Percentiles rank a stretch among this genome's conserved stretches.
Evolutionary conservation across 1,284 basidiomycete species (phyloP).

Genomic region (Fomitiporia mediterranea): DNA sequence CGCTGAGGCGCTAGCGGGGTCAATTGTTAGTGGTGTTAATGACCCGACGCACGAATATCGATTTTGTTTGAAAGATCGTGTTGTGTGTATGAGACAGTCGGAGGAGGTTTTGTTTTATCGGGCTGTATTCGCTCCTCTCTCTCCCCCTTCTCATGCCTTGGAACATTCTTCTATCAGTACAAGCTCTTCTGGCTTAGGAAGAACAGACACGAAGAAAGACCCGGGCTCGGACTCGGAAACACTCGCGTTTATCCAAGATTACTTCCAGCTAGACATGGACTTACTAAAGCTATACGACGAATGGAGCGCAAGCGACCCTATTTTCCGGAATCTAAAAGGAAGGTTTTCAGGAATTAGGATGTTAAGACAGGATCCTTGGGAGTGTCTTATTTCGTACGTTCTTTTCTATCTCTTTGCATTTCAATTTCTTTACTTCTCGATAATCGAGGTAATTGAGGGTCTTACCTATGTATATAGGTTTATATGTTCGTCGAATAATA

Average conservation of each 20-base stretch:
- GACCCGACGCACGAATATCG: slow-evolving; percentile 58
- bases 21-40: neutral
- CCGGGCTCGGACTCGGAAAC: slow-evolving; percentile 52
- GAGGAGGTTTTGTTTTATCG: slow-evolving; percentile 66
- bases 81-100: slow-evolving; percentile 79
- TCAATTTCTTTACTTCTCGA: slow-evolving; percentile 15
- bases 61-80: slow-evolving; percentile 71
- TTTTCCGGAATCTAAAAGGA: slow-evolving; percentile 63
- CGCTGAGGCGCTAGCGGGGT: slow-evolving; percentile 4
- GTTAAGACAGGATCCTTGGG: slow-evolving; percentile 93
- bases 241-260: slow-evolving; percentile 73
- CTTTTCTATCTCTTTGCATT: neutral
- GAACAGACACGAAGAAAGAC: slow-evolving; percentile 23
- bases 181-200: too few species aligned
- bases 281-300: slow-evolving; percentile 70
- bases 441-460: neutral
- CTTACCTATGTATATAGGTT: slow-evolving; percentile 61
- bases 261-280: slow-evolving; percentile 86
- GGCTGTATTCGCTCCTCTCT: slow-evolving; percentile 48
- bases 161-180: too few species aligned
- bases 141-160: neutral
- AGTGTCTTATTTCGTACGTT: slow-evolving; percentile 85
- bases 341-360: slow-evolving; percentile 71
- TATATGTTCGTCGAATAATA: slow-evolving; percentile 98
- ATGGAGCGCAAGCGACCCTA: slow-evolving; percentile 74